Conservation (phyloP, 2,329 filamentous ascomycete species). For the Colletotrichum godetiae region DNA sequence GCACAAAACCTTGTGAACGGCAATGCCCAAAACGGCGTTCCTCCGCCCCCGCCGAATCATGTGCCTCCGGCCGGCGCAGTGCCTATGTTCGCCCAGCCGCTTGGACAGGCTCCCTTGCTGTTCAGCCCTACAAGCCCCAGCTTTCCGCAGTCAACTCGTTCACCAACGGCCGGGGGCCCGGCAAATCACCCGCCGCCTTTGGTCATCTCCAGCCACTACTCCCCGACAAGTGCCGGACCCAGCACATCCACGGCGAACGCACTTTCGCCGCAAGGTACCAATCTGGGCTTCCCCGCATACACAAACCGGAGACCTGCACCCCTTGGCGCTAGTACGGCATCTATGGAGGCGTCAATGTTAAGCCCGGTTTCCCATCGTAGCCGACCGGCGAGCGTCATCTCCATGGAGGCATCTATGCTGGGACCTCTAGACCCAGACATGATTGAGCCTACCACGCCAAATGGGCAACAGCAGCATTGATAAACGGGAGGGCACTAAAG, state of each 20-base stretch:
- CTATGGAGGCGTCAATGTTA: conserved; percentile 34
- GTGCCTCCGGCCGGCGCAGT: conserved; percentile 16
- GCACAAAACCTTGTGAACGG: conserved; percentile 36
- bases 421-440: conserved; percentile 15
- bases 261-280: conserved; percentile 33
- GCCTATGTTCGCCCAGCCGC: conserved; percentile 31
- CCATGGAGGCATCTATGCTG: conserved; percentile 34
- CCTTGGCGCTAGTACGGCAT: conserved; percentile 34
- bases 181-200: conserved; percentile 27
- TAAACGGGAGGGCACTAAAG: background rate
- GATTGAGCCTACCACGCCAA: conserved; percentile 17
- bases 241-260: conserved; percentile 25
- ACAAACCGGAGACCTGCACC: conserved; percentile 28
- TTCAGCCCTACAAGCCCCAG: conserved; percentile 30
- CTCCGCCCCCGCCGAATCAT: conserved; percentile 32
- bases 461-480: conserved; percentile 20
- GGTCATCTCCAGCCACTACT: conserved; percentile 30
- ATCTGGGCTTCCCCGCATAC: conserved; percentile 29
- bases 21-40: conserved; percentile 13
- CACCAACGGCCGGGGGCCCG: conserved; percentile 15
- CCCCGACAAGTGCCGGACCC: conserved; percentile 6
- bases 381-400: conserved; percentile 28
- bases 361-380: conserved; percentile 28
- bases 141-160: conserved; percentile 24
- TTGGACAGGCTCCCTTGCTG: conserved; percentile 24